Base-by-base conservation (phyloP, 2,329 filamentous ascomycete genomes). In the Epichloe coenophiala region DNA sequence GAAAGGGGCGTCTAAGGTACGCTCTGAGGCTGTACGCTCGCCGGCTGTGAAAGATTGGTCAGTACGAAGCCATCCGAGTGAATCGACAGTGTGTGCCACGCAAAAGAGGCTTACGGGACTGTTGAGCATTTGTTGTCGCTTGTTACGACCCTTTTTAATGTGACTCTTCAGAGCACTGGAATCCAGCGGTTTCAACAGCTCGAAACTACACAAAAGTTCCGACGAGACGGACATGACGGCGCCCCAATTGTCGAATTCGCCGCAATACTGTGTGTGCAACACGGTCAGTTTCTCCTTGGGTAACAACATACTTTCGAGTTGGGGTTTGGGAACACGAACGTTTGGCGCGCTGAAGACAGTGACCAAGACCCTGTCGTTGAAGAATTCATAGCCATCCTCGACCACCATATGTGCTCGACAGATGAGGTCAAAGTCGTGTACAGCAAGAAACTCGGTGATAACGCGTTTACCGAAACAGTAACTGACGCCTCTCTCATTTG, bases 401-500 rank as follows among this genome's bases (percentile, higher is more conserved):
- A 98, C 93, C 48, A 98, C 93, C 93, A 97, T 97, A 70, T 98
- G 93, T 46, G 93, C 93, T 58, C 93, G 84, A 65, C 93, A 98
- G 48, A 98, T 91, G 47, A 98, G 73, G 66, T 98, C 93, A 65
- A 98, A 97, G 68, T 98, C 93, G 65, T 98, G 93, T 51, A 86
- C 81, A 53, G 89, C 84, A 56, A 98, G 71, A 65, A 98, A 98
- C 60, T 97, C 89, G 66, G 90, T 90, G 55, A 98, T 97, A 57
- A 98, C 91, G 63, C 94, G 93, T 69, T 97, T 97, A 45, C 91
- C 91, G 64, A 98, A 98, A 65, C 93, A 97, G 66, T 97, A 98
- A 65, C 90, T 96, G 46, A 98, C 93, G 48, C 93, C 93, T 63
- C 93, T 76, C 66, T 98, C 93, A 57, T 97, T 98, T 17, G 89